These are phyloP conservation scores for Paraurostyla sp. DNA, from an alignment of 73 alveolate species.

Conservation along the genomic window DNA sequence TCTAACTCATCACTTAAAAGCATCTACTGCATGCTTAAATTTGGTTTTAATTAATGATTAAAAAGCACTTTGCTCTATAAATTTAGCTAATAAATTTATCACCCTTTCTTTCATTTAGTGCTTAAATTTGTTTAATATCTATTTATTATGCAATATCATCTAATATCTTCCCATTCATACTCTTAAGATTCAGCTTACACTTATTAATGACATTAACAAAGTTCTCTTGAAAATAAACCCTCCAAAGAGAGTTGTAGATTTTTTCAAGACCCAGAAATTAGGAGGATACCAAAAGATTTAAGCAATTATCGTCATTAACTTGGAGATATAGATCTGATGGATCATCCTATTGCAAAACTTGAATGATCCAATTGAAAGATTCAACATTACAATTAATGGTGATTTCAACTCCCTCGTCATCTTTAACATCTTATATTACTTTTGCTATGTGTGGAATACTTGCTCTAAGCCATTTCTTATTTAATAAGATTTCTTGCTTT, in stretches of 20 bases:
- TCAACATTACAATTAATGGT: slow-evolving; percentile 45
- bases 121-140: neutral
- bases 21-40: neutral
- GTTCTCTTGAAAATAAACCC: neutral
- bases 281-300: slow-evolving; percentile 12
- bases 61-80: neutral
- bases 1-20: neutral
- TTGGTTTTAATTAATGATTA: neutral
- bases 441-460: slow-evolving; percentile 36
- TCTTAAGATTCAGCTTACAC: neutral
- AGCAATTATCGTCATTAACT: slow-evolving; percentile 13
- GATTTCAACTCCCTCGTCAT: slow-evolving; percentile 49
- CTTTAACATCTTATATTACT: slow-evolving; percentile 32
- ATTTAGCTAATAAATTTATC: slow-evolving; percentile 28
- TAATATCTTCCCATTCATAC: neutral
- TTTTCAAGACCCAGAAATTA: neutral
- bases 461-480: slow-evolving; percentile 12
- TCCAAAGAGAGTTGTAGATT: neutral
- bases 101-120: slow-evolving; percentile 8
- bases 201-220: neutral
- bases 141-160: slow-evolving; percentile 1
- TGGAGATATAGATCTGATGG: neutral
- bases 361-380: slow-evolving; percentile 27
- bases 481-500: neutral
- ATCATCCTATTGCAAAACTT: neutral